Base-by-base conservation (phyloP, 1,284 basidiomycete species). In the Cutaneotrichosporon curvatum region DNA sequence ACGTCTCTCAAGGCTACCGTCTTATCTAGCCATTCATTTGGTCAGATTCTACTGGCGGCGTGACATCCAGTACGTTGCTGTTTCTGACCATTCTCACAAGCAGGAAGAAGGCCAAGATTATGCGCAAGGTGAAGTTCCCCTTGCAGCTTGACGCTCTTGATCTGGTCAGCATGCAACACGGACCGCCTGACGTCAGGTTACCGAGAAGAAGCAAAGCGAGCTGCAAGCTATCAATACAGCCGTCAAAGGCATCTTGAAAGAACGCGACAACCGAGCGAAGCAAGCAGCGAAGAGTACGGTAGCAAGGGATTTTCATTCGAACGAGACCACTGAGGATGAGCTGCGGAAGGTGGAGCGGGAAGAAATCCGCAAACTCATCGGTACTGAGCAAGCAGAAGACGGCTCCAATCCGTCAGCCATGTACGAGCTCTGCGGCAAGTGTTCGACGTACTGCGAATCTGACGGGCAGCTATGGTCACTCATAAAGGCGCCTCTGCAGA, bases 401-500 rank as follows among this genome's bases (percentile, higher is more conserved):
- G 63, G 59, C 7, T 47, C 51, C 19, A 70, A 68, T 43, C 37
- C 55, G 10, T 63, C 65, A 11, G 70, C 63, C 4, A 48, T 73
- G 43, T 73, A 73, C 44, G 71, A 73, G 51, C 58, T 72, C 4
- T 68, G 63, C 39, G 71, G 70, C 71, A 42, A 55, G 70, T 63
- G 8, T 12, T 28, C 8, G 7, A 28, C 12, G 25, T 28, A 14
- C 15, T 21, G 21, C 18, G 25, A n/a, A 21, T 10, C 16, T 12
- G 9, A 33, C 4, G 9, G 16, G 20, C 60, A 87, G 88, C 84
- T 2, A 87, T 98, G 62, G 83, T 99, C 14, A 95, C 91, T 21
- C 94, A 97, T 78, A 98, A 98, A 68, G 95, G 95, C 15, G 82
- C 90, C 0, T 85, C 85, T 0, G 91, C 94, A 0, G 91, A 97